Evolutionary conservation across 2,329 filamentous ascomycete species (phyloP), one percentile per base, ranked within the genome.

Genomic region (Beauveria pseudobassiana): DNA sequence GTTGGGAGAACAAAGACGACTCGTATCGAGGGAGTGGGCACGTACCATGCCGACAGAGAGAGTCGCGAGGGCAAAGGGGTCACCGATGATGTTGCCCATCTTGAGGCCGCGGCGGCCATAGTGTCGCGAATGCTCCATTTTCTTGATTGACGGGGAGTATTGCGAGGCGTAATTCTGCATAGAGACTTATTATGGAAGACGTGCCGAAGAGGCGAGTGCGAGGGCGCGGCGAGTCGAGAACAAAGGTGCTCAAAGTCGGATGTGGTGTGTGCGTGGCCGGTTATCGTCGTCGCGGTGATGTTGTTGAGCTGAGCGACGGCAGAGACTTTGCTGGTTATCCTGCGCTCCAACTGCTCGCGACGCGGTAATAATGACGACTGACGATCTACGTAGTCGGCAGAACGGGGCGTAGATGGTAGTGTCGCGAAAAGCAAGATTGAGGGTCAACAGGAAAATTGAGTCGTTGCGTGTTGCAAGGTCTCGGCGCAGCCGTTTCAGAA

Each of bases 11-110:
- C 30, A 28, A 18, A 12, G 45, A 26, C 18, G 16, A 26, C 18
- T 18, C 5, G 4, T 9, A 30, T 30, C 7, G 50, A 20, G 56
- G 58, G 50, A 14, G 4, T 38, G 38, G 3, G 48, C 38, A 84
- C 91, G 75, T 85, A 97, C 93, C 72, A 90, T 82, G 65, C 89
- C 86, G 74, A 98, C 97, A 62, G 93, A 97, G 66, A 96, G 86
- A 42, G 95, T 98, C 61, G 93, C 92, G 64, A 99, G 84, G 63
- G 93, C 93, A 76, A 99, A 98, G 6, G 95, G 95, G 77, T 99
- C 93, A 69, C 95, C 95, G 64, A 97, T 82, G 69, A 99, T 92
- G 77, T 97, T 96, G 73, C 90, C 90, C 75, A 93, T 76, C 75
- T 85, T 88, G 75, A 96, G 87, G 71, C 82, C 80, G 71, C 80